These are phyloP conservation scores for Acanthamoeba sp. DNA, from an alignment of 208 protist species.

Conservation along the genomic window DNA sequence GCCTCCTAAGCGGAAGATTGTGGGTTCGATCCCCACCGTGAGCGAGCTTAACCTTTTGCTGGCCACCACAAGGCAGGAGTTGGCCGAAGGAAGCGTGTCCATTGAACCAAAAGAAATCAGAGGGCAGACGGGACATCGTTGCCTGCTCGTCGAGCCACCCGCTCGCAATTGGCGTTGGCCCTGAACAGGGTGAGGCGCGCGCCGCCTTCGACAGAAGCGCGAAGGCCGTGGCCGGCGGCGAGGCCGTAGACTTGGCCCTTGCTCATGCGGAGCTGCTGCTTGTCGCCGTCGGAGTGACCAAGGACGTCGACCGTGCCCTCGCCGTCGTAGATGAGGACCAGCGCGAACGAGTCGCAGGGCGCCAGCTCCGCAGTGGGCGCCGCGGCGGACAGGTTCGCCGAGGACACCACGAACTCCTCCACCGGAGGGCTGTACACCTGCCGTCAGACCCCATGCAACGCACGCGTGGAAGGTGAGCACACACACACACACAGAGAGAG, in stretches of 20 bases:
- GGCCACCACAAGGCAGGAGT: background rate
- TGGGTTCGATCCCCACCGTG: constrained; percentile 3
- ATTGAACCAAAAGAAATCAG: background rate
- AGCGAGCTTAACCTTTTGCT: background rate
- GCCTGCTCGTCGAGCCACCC: background rate
- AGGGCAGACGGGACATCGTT: background rate
- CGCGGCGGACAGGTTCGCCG: constrained; percentile 65
- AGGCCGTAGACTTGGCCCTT: constrained; percentile 55
- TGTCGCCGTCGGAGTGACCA: background rate
- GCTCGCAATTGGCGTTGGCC: constrained; percentile 44
- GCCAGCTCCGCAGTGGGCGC: constrained; percentile 96
- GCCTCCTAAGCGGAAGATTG: constrained; percentile 6
- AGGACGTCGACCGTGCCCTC: background rate
- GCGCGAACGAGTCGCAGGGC: constrained; percentile 93
- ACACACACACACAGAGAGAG: background rate
- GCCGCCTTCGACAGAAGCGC: background rate
- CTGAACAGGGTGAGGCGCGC: background rate
- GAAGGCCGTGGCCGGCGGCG: background rate
- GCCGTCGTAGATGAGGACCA: constrained; percentile 63
- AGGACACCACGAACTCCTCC: constrained; percentile 79
- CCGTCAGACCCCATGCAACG: too few relatives aligned
- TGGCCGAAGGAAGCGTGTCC: too few relatives aligned
- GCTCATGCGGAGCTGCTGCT: background rate
- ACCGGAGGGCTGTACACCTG: constrained; percentile 77
- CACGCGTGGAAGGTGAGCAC: background rate